Conservation (phyloP, 306 rosid genomes). For the Cicer cuneatum region DNA sequence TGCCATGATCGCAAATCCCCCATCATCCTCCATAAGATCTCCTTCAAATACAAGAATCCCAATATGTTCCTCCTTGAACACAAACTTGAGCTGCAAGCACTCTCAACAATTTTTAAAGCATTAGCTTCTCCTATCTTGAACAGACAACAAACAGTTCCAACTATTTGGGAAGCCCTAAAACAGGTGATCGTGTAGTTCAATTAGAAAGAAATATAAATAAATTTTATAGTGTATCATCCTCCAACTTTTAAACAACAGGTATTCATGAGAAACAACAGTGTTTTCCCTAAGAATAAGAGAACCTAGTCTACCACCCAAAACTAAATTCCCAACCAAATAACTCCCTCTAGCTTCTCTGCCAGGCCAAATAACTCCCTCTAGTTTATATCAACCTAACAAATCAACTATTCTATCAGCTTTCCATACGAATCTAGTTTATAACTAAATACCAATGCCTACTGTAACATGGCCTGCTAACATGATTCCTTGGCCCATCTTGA, state of each 20-base stretch:
- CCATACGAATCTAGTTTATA: neutral
- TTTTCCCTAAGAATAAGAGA: neutral
- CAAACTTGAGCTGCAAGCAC: neutral
- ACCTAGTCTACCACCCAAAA: neutral
- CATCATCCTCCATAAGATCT: neutral
- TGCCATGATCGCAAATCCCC: neutral
- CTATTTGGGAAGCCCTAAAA: neutral
- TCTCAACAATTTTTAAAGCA: neutral
- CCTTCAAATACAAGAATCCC: conserved; percentile 15
- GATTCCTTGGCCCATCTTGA: neutral
- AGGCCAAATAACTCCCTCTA: neutral
- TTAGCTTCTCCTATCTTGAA: neutral
- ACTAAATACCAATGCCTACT: neutral
- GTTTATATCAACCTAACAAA: neutral
- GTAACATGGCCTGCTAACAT: neutral
- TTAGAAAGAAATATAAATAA: neutral
- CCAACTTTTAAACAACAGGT: neutral
- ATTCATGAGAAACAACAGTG: neutral
- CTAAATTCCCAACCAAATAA: neutral
- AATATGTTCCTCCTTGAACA: conserved; percentile 6
- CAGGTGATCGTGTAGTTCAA: no score
- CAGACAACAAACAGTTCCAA: neutral
- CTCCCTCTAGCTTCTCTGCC: neutral
- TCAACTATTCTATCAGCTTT: neutral
- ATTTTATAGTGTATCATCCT: neutral